Conservation (phyloP, 768 basidiomycete genomes). For the Psilocybe azurescens region DNA sequence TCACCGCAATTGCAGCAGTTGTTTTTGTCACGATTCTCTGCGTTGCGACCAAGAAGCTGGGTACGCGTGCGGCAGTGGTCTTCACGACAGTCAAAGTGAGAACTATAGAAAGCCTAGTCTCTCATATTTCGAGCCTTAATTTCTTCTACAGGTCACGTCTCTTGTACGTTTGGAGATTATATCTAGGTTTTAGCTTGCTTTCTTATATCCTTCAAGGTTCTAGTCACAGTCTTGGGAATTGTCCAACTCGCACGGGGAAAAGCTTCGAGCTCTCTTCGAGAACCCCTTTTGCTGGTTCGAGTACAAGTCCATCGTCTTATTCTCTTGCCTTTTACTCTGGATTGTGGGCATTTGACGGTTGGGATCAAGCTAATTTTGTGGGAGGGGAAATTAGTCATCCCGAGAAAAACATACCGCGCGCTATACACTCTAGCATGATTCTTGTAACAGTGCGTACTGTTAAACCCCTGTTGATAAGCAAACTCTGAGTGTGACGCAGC, state of each 20-base stretch:
- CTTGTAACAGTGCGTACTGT: constrained; percentile 67
- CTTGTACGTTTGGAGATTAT: constrained; percentile 50
- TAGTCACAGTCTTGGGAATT: constrained; percentile 80
- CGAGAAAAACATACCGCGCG: constrained; percentile 85
- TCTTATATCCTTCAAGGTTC: constrained; percentile 45
- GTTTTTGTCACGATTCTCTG: constrained; percentile 78
- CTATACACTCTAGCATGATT: constrained; percentile 90
- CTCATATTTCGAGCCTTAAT: constrained; percentile 5
- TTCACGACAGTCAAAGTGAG: constrained; percentile 86
- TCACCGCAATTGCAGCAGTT: constrained; percentile 80
- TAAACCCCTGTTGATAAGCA: background rate
- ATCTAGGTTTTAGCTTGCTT: background rate
- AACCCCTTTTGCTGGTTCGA: constrained; percentile 72
- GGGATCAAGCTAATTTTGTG: constrained; percentile 93
- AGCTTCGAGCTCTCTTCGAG: constrained; percentile 68
- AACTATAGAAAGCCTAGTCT: constrained; percentile 2
- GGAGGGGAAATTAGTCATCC: constrained; percentile 87
- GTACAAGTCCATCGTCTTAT: constrained; percentile 81
- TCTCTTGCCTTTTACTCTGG: constrained; percentile 96
- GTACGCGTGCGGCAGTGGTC: constrained; percentile 83
- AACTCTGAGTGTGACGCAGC: constrained; percentile 39
- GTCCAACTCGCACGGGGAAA: constrained; percentile 76
- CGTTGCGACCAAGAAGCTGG: constrained; percentile 75
- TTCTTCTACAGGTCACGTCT: constrained; percentile 55
- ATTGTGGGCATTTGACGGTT: constrained; percentile 95